phyloP scores from a whole-genome alignment of 2,329 filamentous ascomycete genomes.

The Elsinoe ampelina region DNA sequence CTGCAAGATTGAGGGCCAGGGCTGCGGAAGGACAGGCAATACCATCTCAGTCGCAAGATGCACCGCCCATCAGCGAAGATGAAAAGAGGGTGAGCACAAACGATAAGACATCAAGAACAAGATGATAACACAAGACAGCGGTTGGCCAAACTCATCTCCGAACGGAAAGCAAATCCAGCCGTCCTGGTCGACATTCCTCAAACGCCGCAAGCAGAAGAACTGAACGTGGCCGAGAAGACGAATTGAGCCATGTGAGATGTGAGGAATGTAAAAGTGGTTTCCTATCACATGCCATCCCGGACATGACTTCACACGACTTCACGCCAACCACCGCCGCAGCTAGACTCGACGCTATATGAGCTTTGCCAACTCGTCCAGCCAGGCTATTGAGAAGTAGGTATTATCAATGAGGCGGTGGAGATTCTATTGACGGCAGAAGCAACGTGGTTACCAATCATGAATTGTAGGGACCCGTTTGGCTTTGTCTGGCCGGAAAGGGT shows the following conservation, averaged over 20 bases:
- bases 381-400: not conserved
- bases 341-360: constrained; percentile 20
- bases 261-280: constrained; percentile 1
- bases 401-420: not conserved
- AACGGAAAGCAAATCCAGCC: constrained; percentile 33
- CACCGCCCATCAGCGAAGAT: not conserved
- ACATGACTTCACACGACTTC: constrained; percentile 5
- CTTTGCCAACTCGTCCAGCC: constrained; percentile 13
- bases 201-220: constrained; percentile 36
- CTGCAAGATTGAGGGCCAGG: constrained; percentile 17
- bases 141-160: constrained; percentile 29
- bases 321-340: not conserved
- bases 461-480: not conserved
- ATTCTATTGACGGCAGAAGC: not conserved
- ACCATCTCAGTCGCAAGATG: not conserved
- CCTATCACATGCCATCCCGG: not conserved
- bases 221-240: constrained; percentile 23
- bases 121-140: constrained; percentile 23
- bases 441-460: not conserved
- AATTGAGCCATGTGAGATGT: not conserved
- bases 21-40: not conserved
- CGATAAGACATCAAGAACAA: not conserved
- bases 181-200: constrained; percentile 38
- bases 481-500: constrained; percentile 9
- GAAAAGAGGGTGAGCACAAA: constrained; percentile 1